Base-by-base conservation (phyloP, 768 basidiomycete genomes). In the Podaxis rugospora region DNA sequence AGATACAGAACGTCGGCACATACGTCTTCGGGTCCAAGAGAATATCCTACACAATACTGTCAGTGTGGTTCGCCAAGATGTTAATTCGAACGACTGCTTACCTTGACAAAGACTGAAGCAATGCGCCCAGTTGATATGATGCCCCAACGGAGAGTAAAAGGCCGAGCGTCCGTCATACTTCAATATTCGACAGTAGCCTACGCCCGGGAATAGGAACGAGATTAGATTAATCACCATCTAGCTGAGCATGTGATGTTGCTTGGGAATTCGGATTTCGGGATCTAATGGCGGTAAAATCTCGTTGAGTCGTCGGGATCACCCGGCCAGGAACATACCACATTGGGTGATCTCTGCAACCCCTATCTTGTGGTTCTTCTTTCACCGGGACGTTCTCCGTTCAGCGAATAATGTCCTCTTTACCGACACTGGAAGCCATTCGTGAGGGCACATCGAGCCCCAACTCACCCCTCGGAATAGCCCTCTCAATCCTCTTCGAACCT, bases 71-170 rank as follows among this genome's bases (percentile, higher is more conserved):
- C 32, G 32, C 10, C 18, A 52, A 51, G 18, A 53, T 49, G 39
- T 13, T 9, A 32, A 37, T 25, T 21, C 32, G 5, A 55, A 3
- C 3, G 32, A 5, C 1, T 9, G 49, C 74, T 60, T 61, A 89
- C 92, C 78, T 83, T 84, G 10, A 85, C 81, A 69, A 94, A 95
- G 10, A 70, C 71, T 32, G 75, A 75, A 7, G 92, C 85, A 61
- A 94, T 95, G 18, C 70, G 68, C 32, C 91, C 92, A 1, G 92
- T 93, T 11, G 92, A 90, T 63, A 96, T 88, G 64, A 95, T 90
- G 16, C 93, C 93, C 93, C 93, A 94, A 58, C 84, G 84, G 57
- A 93, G 71, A 16, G 75, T 75, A 51, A 78, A 73, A 1, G 78
- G 75, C 63, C 74, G 72, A 16, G 63, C 64, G 35, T 62, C 63